Evolutionary conservation across 164 flowering plant genomes (phyloP).

Genomic region (Vitis rotundifolia): DNA sequence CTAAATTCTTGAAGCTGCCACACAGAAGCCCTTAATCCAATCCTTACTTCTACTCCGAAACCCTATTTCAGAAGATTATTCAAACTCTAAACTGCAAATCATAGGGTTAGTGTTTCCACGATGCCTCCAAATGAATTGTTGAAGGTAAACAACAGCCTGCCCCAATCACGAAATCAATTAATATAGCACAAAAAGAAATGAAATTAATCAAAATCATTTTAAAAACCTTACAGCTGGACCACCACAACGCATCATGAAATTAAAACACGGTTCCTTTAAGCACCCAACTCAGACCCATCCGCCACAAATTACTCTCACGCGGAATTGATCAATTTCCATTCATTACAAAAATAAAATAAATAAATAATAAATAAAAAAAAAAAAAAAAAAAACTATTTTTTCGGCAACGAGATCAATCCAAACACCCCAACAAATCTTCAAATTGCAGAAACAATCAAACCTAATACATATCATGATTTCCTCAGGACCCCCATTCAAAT

Average conservation of each 20-base stretch:
- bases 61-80: no score
- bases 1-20: no score
- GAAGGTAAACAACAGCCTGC: no score
- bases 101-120: no score
- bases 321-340: constrained; percentile 1
- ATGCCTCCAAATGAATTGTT: no score
- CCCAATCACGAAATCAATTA: no score
- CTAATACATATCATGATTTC: not conserved
- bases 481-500: not conserved
- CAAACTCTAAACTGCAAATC: no score
- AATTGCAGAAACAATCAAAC: not conserved
- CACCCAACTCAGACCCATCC: constrained; percentile 13
- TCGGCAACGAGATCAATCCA: not conserved
- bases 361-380: not conserved
- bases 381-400: not conserved
- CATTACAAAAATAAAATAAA: not conserved
- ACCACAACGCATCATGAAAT: not conserved
- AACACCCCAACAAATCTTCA: not conserved
- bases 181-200: not conserved
- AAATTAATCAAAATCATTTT: not conserved
- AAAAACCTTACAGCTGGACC: constrained; percentile 4
- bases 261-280: constrained; percentile 6
- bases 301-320: constrained; percentile 4
- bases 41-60: no score
- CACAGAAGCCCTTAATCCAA: not conserved